phyloP scores from a whole-genome alignment of 352 stramenopile species.

The Pythium scleroteichum region DNA sequence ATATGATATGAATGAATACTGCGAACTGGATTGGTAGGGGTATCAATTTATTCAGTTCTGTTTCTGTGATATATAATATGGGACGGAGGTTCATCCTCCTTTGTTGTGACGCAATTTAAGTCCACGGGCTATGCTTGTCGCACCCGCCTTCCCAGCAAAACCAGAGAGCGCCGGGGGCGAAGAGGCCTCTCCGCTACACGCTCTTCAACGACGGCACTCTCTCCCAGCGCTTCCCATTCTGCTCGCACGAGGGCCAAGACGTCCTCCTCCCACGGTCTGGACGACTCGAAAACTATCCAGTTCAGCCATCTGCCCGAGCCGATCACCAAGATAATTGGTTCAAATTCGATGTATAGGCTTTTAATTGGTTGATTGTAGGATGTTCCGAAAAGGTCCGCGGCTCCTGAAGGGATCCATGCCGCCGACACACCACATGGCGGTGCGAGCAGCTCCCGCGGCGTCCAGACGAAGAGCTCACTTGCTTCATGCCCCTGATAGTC shows the following conservation, averaged over 20 bases:
- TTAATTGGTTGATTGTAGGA: not conserved
- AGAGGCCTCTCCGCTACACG: no score
- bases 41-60: no score
- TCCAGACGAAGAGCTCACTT: no score
- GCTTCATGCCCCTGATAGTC: no score
- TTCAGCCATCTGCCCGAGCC: conserved; percentile 10
- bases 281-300: conserved; percentile 18
- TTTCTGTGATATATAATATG: no score
- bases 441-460: not conserved
- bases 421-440: conserved; percentile 4
- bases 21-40: no score
- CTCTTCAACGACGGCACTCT: no score
- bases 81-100: no score
- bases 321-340: conserved; percentile 9
- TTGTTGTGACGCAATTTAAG: no score
- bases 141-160: not conserved
- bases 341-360: not conserved
- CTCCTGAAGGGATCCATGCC: not conserved
- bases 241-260: no score
- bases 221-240: no score
- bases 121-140: not conserved
- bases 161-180: not conserved
- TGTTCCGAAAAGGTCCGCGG: not conserved
- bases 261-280: not conserved
- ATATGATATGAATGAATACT: no score